A percentile compares a stretch with the other conserved stretches of the same genome.
phyloP scores from a whole-genome alignment of 371 early-diverging fungal genomes.

The Nematocida ausubeli region DNA sequence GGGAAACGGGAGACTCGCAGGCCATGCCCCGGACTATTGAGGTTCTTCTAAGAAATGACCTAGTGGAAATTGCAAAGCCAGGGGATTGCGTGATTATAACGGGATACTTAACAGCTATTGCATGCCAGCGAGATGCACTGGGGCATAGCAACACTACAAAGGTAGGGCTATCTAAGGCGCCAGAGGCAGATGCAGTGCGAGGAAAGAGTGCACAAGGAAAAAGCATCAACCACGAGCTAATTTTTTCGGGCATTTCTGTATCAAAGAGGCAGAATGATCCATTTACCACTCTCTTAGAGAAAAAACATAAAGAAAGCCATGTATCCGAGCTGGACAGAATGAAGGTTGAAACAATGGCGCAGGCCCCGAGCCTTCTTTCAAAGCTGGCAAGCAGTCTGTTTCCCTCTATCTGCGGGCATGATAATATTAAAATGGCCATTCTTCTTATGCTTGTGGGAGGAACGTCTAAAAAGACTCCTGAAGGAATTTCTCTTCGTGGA shows the following conservation, averaged over 20 bases:
- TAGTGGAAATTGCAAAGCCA: slow-evolving; percentile 89
- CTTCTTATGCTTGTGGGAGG: slow-evolving; percentile 68
- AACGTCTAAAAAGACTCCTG: slow-evolving; percentile 74
- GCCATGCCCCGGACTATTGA: slow-evolving; percentile 94
- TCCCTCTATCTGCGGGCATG: slow-evolving; percentile 68
- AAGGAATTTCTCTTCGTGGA: slow-evolving; percentile 74
- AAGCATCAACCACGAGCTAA: slow-evolving; percentile 37
- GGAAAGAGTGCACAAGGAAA: slow-evolving; percentile 34
- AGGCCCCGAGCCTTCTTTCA: slow-evolving; percentile 75
- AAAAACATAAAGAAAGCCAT: neutral
- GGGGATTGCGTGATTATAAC: slow-evolving; percentile 86
- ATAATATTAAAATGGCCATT: slow-evolving; percentile 66
- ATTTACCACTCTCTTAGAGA: slow-evolving; percentile 40
- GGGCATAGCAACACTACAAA: slow-evolving; percentile 52
- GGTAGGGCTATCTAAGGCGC: slow-evolving; percentile 41
- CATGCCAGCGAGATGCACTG: slow-evolving; percentile 77
- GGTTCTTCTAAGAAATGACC: slow-evolving; percentile 85
- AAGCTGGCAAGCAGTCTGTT: slow-evolving; percentile 75
- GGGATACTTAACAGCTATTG: slow-evolving; percentile 86
- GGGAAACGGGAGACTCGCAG: slow-evolving; percentile 75
- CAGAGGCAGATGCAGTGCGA: slow-evolving; percentile 49
- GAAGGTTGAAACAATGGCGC: slow-evolving; percentile 70
- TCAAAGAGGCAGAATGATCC: slow-evolving; percentile 17
- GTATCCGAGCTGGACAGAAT: slow-evolving; percentile 43
- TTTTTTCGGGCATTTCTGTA: slow-evolving; percentile 47